Base-by-base conservation (phyloP, 1,139 yeast species). In the Diutina ranongensis region DNA sequence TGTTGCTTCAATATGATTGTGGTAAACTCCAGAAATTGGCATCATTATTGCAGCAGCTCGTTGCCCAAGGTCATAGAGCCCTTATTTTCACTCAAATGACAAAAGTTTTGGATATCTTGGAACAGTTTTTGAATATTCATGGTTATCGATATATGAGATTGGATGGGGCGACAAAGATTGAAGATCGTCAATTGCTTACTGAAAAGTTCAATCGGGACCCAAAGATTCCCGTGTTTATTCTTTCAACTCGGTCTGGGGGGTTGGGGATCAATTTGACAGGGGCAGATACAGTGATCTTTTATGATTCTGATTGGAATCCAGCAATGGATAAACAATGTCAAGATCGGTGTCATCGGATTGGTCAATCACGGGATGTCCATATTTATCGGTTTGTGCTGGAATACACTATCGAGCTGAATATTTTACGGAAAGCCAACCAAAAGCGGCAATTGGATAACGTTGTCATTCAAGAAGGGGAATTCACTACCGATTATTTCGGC, bases 251-350 rank as follows among this genome's bases (percentile, higher is more conserved):
- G 63, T 89, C 97, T 2, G 99, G 99, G 60, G 99, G 99, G 34
- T 71, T 94, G 53, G 99, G 99, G 59, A 94, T 94, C 60, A 94
- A 94, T 57, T 68, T 94, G 55, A 92, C 98, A 0, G 99, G 98
- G 56, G 99, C 99, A 0, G 98, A 94, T 58, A 92, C 98, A 0
- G 99, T 94, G 44, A 88, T 94, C n/a, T 94, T 94, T 62, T 94
- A 94, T 60, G 99, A 94, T 63, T 88, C 97, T 2, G 99, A 94
- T 65, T 94, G 99, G 99, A 94, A 94, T 60, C 99, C 99, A 2
- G 95, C 97, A 1, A 94, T 94, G 97, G 99, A 94, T 63, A 87
- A 88, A 59, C 99, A 94, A 63, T 94, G 98, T 67, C 98, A 94
- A 63, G 99, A 94, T 65, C 80, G 99, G 61, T 92, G 98, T 66